Base-by-base conservation (phyloP, 2,329 filamentous ascomycete species). In the Helicocarpus griseus region DNA sequence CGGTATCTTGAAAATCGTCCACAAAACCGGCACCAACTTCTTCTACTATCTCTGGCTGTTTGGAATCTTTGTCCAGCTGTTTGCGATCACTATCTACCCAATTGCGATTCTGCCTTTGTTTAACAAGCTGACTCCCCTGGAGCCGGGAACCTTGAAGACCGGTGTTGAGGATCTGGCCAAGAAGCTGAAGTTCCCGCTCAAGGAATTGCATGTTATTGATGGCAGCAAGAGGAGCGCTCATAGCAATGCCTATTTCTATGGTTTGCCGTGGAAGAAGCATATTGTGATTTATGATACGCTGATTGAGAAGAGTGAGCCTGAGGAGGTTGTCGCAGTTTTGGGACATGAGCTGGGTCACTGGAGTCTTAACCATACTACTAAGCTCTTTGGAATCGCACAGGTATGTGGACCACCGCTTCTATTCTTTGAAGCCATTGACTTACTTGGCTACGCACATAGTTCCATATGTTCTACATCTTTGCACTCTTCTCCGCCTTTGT, bases 21-120 rank as follows among this genome's bases (percentile, higher is more conserved):
- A 95, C 72, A 87, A 86, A 73, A 96, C 94, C 11, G 93, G 93
- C 58, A 87, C 86, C 65, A 81, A 85, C 65, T 98, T 98, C 78
- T 96, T 97, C 78, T 95, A 94, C 75, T 98, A 96, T 69, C 82
- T 98, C 52, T 98, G 91, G 90, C 73, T 93, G 54, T 97, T 98
- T 64, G 85, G 87, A 60, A 83, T 95, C 54, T 84, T 81, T 53
- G 81, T 98, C 38, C 93, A 97, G 73, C 78, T 97, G 56, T 91
- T 93, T 68, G 90, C 88, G 73, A 95, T 96, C 63, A 95, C 93
- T 43, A 86, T 96, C 66, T 98, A 96, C 73, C 93, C 93, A 1
- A 88, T 95, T 62, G 83, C 86, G 56, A 97, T 98, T 60, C 79
- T 96, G 44, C 93, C 93, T 2, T 72, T 98, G 61, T 98, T 98